phyloP scores from a whole-genome alignment of 768 basidiomycete genomes.

The Xanthoconium stramineum region DNA sequence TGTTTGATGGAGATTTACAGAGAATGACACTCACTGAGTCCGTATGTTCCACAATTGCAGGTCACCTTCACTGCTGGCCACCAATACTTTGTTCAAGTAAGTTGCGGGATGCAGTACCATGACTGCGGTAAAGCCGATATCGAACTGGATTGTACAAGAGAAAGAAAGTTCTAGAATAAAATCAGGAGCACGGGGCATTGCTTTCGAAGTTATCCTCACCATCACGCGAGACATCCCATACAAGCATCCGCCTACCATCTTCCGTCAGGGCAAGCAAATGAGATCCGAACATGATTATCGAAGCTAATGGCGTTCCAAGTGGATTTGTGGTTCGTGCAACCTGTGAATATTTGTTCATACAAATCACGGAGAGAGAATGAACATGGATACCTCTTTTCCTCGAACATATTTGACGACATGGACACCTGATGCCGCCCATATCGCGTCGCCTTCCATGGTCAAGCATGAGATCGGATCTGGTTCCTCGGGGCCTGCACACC shows the following conservation, averaged over 20 bases:
- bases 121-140: slow-evolving; percentile 81
- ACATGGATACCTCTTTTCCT: slow-evolving; percentile 72
- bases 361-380: background rate
- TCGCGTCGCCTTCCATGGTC: slow-evolving; percentile 78
- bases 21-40: slow-evolving; percentile 54
- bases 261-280: slow-evolving; percentile 78
- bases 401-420: slow-evolving; percentile 75
- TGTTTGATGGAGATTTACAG: background rate
- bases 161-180: slow-evolving; percentile 18
- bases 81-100: slow-evolving; percentile 92
- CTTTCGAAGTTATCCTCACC: slow-evolving; percentile 39
- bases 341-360: slow-evolving; percentile 26
- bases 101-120: slow-evolving; percentile 89
- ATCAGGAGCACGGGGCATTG: slow-evolving; percentile 8
- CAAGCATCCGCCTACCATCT: slow-evolving; percentile 69
- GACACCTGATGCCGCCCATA: slow-evolving; percentile 75
- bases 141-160: slow-evolving; percentile 70
- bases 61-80: slow-evolving; percentile 75
- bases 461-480: slow-evolving; percentile 70
- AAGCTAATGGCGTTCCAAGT: slow-evolving; percentile 54
- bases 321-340: slow-evolving; percentile 62
- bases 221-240: slow-evolving; percentile 68
- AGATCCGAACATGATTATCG: slow-evolving; percentile 75
- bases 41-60: slow-evolving; percentile 95
- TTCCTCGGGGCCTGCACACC: slow-evolving; percentile 71